Base-by-base conservation (phyloP, 306 rosid species). In the Glycine tomentella region DNA sequence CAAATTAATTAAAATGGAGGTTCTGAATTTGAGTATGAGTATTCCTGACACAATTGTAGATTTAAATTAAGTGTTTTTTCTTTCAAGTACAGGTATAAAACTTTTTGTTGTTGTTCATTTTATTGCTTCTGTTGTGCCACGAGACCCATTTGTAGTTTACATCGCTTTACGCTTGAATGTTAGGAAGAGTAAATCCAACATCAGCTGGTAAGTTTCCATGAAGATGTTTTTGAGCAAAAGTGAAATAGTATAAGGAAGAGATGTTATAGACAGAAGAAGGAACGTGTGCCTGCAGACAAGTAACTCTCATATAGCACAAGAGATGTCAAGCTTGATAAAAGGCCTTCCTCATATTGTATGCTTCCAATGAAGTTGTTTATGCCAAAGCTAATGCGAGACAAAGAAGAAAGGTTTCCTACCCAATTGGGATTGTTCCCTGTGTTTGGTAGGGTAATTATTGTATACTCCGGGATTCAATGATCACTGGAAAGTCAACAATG, bases 321-420 rank as follows among this genome's bases (percentile, higher is more conserved):
- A 10, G 1, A 7, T 67, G 81, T 65, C 76, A 88, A 61, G 50
- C 51, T 36, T 59, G 80, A 84, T 53, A 84, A 79, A 34, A 7
- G 48, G 3, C 89, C 81, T 10, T 86, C 13, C 68, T 52, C 93
- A 6, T 72, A 50, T 13, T 87, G 91, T 67, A 88, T 83, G 53
- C 14, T 50, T 84, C 90, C 90, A 10, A 83, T 81, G 4, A 88
- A 76, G 8, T 79, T 86, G 82, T 86, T 90, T 7, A 0, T 1
- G 0, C 10, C 42, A 50, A 92, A 50, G 3, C 36, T 5, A 34
- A 92, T 3, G 0, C 2, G 0, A 51, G 59, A 56, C 48, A 88
- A 25, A 20, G 85, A 85, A 78, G 97, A 84, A 20, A 84, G 78
- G 7, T 87, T 88, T 25, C 90, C 90, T 38, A 90, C 49, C 92